phyloP scores from a whole-genome alignment of 192 early-diverging fungal species.

The Backusella macrospora region DNA sequence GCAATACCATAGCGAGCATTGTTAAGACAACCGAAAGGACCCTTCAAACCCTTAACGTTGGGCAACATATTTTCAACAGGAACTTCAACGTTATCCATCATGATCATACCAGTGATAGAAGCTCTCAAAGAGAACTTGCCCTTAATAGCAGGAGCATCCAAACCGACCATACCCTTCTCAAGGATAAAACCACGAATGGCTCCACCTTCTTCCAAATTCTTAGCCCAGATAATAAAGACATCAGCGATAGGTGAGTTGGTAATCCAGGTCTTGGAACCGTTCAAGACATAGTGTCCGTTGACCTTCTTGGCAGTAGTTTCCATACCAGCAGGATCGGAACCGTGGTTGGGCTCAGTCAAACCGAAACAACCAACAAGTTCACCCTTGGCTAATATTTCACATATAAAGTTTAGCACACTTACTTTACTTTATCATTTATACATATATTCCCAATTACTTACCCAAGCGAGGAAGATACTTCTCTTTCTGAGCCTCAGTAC shows the following conservation, averaged over 20 bases:
- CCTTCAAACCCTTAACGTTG: slow-evolving; percentile 86
- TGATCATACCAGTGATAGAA: slow-evolving; percentile 96
- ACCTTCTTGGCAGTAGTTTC: slow-evolving; percentile 83
- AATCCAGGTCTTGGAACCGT: slow-evolving; percentile 98
- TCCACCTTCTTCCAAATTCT: slow-evolving; percentile 71
- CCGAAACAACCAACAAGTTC: slow-evolving; percentile 92
- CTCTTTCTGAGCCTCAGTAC: slow-evolving; percentile 83
- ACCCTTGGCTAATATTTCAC: slow-evolving; percentile 68
- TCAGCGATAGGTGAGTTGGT: slow-evolving; percentile 98
- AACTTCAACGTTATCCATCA: slow-evolving; percentile 97
- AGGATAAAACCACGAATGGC: slow-evolving; percentile 94
- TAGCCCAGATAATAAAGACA: slow-evolving; percentile 96
- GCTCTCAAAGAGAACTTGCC: slow-evolving; percentile 96
- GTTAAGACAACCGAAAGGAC: slow-evolving; percentile 97
- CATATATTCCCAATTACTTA: slow-evolving; percentile 34
- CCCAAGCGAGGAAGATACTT: slow-evolving; percentile 90
- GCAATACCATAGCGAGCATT: slow-evolving; percentile 96
- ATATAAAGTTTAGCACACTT: not conserved
- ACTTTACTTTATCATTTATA: not conserved
- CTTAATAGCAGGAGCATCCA: slow-evolving; percentile 86
- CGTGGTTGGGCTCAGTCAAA: slow-evolving; percentile 97
- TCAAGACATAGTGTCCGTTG: slow-evolving; percentile 75
- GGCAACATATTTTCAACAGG: slow-evolving; percentile 92
- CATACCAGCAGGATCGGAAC: slow-evolving; percentile 92
- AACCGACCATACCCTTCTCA: slow-evolving; percentile 82